Evolutionary conservation across 1,139 yeast genomes (phyloP).

Genomic region (Yamadazyma taylorii): DNA sequence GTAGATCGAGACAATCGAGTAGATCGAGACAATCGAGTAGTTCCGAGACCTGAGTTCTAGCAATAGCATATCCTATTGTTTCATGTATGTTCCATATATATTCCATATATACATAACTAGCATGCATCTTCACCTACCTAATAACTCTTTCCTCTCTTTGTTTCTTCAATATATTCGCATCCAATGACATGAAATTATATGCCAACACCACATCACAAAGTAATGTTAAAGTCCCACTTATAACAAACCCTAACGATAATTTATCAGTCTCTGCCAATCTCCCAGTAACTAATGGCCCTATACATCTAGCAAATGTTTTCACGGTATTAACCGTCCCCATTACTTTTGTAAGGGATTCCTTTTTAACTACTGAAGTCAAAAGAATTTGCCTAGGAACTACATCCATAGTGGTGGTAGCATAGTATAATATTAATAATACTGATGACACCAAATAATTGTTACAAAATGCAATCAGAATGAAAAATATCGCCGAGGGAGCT

Average conservation of each 20-base stretch:
- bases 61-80: too few species aligned
- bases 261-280: constrained; percentile 53
- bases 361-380: constrained; percentile 63
- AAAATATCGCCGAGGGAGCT: constrained; percentile 71
- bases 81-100: too few species aligned
- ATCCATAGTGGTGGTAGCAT: constrained; percentile 74
- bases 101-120: too few species aligned
- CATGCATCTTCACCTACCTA: too few species aligned
- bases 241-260: constrained; percentile 58
- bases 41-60: too few species aligned
- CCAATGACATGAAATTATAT: constrained; percentile 39
- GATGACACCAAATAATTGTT: constrained; percentile 34
- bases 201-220: constrained; percentile 47
- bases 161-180: constrained; percentile 27
- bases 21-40: too few species aligned
- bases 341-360: constrained; percentile 66
- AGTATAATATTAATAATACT: constrained; percentile 53
- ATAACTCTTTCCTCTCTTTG: constrained; percentile 17
- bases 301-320: constrained; percentile 78
- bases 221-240: constrained; percentile 58
- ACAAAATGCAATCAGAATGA: constrained; percentile 33
- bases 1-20: too few species aligned
- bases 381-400: constrained; percentile 88
- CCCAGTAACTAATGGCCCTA: constrained; percentile 84
- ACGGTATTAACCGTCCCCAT: constrained; percentile 86